These are phyloP conservation scores for Fusarium proliferatum DNA, from an alignment of 2,329 filamentous ascomycete genomes.

Conservation along the genomic window DNA sequence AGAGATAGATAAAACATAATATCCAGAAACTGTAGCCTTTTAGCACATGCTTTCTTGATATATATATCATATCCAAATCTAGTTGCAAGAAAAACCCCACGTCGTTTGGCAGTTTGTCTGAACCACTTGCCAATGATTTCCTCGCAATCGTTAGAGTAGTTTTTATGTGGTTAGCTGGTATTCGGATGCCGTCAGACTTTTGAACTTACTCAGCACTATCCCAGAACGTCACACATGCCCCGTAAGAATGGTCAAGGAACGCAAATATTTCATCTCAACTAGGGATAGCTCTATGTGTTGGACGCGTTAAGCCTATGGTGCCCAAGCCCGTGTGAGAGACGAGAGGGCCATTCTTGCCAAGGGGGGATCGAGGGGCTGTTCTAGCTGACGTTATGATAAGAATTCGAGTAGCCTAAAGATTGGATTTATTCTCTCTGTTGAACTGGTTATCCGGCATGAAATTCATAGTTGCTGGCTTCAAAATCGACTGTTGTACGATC, in stretches of 20 bases:
- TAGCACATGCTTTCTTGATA: constrained; percentile 35
- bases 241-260: constrained; percentile 59
- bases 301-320: constrained; percentile 56
- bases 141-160: constrained; percentile 58
- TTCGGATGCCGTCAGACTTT: neutral
- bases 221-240: constrained; percentile 60
- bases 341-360: constrained; percentile 62
- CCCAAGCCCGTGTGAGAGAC: constrained; percentile 63
- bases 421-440: neutral
- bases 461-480: neutral
- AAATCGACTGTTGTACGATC: neutral
- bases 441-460: neutral
- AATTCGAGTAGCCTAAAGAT: too few species aligned
- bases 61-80: constrained; percentile 43
- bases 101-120: constrained; percentile 54
- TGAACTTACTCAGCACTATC: constrained; percentile 54
- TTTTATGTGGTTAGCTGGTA: neutral
- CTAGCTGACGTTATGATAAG: neutral
- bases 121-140: constrained; percentile 60
- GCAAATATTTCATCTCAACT: constrained; percentile 60
- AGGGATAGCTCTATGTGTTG: constrained; percentile 41
- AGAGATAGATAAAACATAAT: constrained; percentile 64
- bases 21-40: constrained; percentile 52
- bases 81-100: constrained; percentile 58
- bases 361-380: neutral